phyloP scores from a whole-genome alignment of 345 rosid species.

The Eucalyptus pauciflora region DNA sequence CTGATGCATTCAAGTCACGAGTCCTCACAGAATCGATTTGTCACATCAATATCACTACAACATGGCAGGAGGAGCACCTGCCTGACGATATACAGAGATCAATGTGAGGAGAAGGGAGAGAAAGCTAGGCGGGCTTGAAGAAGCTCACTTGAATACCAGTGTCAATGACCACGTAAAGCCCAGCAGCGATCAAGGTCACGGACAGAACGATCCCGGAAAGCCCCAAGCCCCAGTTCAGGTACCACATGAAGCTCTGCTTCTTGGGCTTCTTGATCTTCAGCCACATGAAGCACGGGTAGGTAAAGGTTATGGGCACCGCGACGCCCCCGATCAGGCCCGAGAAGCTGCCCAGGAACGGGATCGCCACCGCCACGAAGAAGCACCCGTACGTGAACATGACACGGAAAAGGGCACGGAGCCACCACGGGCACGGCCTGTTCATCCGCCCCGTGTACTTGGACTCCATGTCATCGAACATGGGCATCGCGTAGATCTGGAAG shows the following conservation, averaged over 20 bases:
- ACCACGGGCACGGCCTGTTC: conserved; percentile 8
- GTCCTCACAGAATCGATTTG: not conserved
- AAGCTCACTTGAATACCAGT: conserved; percentile 8
- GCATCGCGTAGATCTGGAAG: conserved; percentile 8
- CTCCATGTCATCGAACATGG: conserved; percentile 7
- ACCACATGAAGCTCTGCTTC: conserved; percentile 6
- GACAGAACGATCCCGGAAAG: not conserved
- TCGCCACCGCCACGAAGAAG: conserved; percentile 6
- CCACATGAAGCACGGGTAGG: conserved; percentile 9
- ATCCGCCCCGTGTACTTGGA: conserved; percentile 3
- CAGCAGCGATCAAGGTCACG: not conserved
- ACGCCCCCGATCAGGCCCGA: conserved; percentile 6
- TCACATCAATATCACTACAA: not conserved
- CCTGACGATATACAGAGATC: not conserved
- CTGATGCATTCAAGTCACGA: not conserved
- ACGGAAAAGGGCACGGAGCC: conserved; percentile 1
- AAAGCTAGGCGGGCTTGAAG: conserved; percentile 1
- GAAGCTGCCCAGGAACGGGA: conserved; percentile 5
- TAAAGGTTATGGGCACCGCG: conserved; percentile 4
- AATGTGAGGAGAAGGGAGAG: not conserved
- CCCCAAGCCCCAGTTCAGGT: conserved; percentile 4
- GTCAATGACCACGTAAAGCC: conserved; percentile 2
- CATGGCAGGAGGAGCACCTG: not conserved
- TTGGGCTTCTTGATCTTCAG: conserved; percentile 4
- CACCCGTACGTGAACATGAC: conserved; percentile 4